phyloP scores from a whole-genome alignment of 495 filamentous ascomycete species.

The Neohortaea acidophila region DNA sequence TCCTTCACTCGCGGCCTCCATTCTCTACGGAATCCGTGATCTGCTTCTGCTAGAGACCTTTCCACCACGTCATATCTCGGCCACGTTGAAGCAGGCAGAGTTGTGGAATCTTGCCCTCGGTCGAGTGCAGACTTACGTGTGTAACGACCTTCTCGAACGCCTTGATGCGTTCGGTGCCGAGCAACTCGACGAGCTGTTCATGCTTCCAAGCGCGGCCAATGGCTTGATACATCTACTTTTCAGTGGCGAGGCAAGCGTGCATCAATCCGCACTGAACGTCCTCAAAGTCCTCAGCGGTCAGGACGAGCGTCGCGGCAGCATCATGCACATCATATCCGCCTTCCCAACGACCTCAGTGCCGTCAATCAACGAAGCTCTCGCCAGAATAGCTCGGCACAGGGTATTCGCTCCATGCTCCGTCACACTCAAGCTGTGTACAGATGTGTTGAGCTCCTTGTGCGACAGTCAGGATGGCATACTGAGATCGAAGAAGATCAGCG shows the following conservation, averaged over 20 bases:
- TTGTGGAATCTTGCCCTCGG: conserved; percentile 63
- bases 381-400: conserved; percentile 39
- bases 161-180: conserved; percentile 55
- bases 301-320: conserved; percentile 53
- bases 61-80: conserved; percentile 33
- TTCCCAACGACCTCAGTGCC: conserved; percentile 48
- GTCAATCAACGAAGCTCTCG: conserved; percentile 44
- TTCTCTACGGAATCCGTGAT: conserved; percentile 52
- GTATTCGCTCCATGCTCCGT: conserved; percentile 52
- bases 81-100: conserved; percentile 36
- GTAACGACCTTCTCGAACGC: conserved; percentile 51
- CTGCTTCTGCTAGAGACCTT: conserved; percentile 63
- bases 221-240: conserved; percentile 54
- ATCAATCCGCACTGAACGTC: conserved; percentile 59
- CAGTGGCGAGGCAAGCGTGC: conserved; percentile 52
- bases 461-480: conserved; percentile 68
- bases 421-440: conserved; percentile 56
- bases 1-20: conserved; percentile 48
- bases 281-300: conserved; percentile 65
- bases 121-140: conserved; percentile 51
- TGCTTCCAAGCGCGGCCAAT: conserved; percentile 44
- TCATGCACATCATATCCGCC: conserved; percentile 49
- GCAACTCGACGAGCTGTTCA: conserved; percentile 49
- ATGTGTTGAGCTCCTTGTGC: conserved; percentile 69
- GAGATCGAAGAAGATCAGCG: conserved; percentile 43